Percentiles rank a stretch among this genome's conserved stretches.
phyloP scores from a whole-genome alignment of 495 filamentous ascomycete genomes.

The Penicillium maclennaniae region DNA sequence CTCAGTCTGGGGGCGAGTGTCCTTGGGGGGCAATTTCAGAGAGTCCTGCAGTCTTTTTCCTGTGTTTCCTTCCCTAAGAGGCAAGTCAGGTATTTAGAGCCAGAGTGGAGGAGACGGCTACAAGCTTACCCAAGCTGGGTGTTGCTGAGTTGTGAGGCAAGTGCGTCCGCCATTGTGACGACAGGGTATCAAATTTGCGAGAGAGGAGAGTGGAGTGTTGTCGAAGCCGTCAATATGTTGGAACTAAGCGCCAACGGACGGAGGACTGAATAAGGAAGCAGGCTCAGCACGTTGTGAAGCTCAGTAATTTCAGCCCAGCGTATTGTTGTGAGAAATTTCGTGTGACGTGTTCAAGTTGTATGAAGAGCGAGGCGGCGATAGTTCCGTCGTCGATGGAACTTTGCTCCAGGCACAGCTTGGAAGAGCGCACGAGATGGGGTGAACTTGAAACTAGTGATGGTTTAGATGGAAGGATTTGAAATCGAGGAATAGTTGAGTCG shows the following conservation, averaged over 20 bases:
- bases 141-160: constrained; percentile 67
- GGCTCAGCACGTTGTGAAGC: background rate
- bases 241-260: constrained; percentile 1
- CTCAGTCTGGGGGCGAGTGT: constrained; percentile 90
- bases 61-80: constrained; percentile 48
- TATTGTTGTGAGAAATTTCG: background rate
- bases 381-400: background rate
- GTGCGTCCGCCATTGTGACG: constrained; percentile 52
- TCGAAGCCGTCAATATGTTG: constrained; percentile 8
- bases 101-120: background rate
- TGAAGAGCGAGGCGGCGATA: background rate
- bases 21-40: constrained; percentile 74
- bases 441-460: background rate
- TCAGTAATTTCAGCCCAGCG: background rate
- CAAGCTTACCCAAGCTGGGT: constrained; percentile 63
- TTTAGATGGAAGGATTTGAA: constrained; percentile 8
- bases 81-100: constrained; percentile 8
- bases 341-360: background rate
- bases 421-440: background rate
- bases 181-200: constrained; percentile 3
- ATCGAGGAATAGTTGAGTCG: constrained; percentile 5
- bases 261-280: background rate
- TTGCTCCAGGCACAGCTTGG: background rate
- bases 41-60: constrained; percentile 74
- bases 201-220: background rate